Base-by-base conservation (phyloP, 371 early-diverging fungal genomes). In the Syncephalastrum racemosum region DNA sequence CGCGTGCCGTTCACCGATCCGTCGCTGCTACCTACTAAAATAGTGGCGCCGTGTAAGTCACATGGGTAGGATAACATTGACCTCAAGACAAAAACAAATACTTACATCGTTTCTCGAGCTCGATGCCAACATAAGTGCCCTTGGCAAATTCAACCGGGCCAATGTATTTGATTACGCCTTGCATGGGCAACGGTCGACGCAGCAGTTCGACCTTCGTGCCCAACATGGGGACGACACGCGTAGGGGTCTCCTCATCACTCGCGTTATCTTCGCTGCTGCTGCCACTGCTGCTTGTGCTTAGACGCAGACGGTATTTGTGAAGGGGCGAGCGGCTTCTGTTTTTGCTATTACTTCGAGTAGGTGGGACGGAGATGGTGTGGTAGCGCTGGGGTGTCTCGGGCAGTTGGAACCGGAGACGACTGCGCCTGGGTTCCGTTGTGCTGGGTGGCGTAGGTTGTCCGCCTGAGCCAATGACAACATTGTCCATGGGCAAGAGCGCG, bases 41-140 rank as follows among this genome's bases (percentile, higher is more conserved):
- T 31, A 31, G 36, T 31, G 12, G 2, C 10, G 12, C 5, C 10
- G 36, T 31, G 36, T 31, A 12, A 31, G 10, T 31, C 36, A 31
- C 36, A 31, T 31, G 36, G 36, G 10, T 8, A 31, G 36, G 5
- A 2, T 3, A 31, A 31, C 10, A 31, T 31, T 5, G 36, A 31
- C 10, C 36, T 31, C 36, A 31, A 31, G 36, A 8, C 36, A 27
- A 31, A 31, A 31, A 31, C 31, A 31, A 31, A 31, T 12, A 56
- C 63, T 65, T 65, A 73, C 74, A 56, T 61, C 75, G 53, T 39
- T 60, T 57, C 23, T 76, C 71, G 13, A 76, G 50, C 51, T 76
- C 77, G 41, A 76, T 54, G 20, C 77, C 77, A 23, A 70, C 68
- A 67, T 68, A 76, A 6, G 64, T 66, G 2, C 77, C 77, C n/a